phyloP scores from a whole-genome alignment of 1,139 yeast species.

The Torulaspora pretoriensis region DNA sequence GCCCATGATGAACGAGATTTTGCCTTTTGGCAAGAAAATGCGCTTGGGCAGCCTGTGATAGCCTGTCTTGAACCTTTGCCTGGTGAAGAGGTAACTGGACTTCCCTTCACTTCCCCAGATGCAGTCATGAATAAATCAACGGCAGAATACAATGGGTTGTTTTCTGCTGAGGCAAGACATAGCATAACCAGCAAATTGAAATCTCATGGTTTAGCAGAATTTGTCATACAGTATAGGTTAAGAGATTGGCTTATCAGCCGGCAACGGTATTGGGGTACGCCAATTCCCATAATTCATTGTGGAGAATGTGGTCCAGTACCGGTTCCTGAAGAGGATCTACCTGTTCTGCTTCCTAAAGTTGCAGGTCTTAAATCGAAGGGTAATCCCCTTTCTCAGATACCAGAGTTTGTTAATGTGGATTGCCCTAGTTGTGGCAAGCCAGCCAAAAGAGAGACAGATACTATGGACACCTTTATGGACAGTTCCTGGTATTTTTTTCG shows the following conservation, averaged over 20 bases:
- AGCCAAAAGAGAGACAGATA: conserved; percentile 89
- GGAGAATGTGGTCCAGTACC: conserved; percentile 80
- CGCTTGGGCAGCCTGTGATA: conserved; percentile 42
- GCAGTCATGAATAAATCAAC: conserved; percentile 54
- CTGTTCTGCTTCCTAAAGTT: conserved; percentile 70
- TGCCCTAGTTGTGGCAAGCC: conserved; percentile 79
- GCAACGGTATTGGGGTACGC: conserved; percentile 98
- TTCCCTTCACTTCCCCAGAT: conserved; percentile 48
- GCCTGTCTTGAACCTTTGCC: conserved; percentile 15
- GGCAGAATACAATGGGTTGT: conserved; percentile 50
- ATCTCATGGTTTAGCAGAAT: conserved; percentile 42
- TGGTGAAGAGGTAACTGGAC: conserved; percentile 15
- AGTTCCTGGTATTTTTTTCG: conserved; percentile 95
- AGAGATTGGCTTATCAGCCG: conserved; percentile 94
- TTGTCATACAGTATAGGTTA: conserved; percentile 55
- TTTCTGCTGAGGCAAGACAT: conserved; percentile 49
- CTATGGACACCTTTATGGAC: conserved; percentile 98
- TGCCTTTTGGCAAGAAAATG: conserved; percentile 70
- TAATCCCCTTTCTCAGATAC: conserved; percentile 64
- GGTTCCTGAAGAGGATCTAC: conserved; percentile 80
- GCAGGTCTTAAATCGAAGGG: conserved; percentile 52
- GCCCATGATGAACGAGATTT: conserved; percentile 84
- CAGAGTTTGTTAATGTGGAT: conserved; percentile 63
- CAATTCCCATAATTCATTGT: conserved; percentile 92
- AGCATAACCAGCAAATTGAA: conserved; percentile 46